Percentiles rank a stretch among this genome's conserved stretches.
Evolutionary conservation across 306 rosid species (phyloP).

Genomic region (Glycine tomentella): DNA sequence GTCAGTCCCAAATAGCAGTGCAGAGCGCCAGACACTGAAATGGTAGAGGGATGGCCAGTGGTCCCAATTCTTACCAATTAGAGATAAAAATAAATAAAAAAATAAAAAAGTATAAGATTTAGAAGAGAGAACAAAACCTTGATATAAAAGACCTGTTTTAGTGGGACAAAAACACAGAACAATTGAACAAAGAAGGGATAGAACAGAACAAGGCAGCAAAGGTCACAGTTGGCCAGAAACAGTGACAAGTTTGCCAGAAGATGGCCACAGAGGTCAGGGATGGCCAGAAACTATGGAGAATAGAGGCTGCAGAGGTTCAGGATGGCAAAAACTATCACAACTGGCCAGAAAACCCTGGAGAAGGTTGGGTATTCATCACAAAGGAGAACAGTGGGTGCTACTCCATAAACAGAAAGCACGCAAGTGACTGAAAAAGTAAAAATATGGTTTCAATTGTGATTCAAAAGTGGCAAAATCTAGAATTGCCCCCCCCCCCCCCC

Average conservation of each 20-base stretch:
- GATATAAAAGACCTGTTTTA: background rate
- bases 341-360: background rate
- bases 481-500: background rate
- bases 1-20: background rate
- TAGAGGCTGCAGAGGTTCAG: background rate
- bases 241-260: background rate
- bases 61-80: background rate
- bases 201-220: background rate
- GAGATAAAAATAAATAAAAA: background rate
- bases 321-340: background rate
- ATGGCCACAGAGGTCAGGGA: background rate
- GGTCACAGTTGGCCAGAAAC: background rate
- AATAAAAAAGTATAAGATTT: background rate
- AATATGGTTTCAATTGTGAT: background rate
- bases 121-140: background rate
- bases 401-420: background rate
- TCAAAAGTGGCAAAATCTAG: background rate
- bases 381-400: background rate
- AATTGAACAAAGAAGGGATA: background rate
- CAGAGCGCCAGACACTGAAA: background rate
- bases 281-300: background rate
- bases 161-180: background rate
- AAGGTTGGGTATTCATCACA: background rate
- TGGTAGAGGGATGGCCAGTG: background rate
- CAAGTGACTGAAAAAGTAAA: background rate